A percentile compares a stretch with the other conserved stretches of the same genome.
These are phyloP conservation scores for Miamiensis avidus DNA, from an alignment of 169 alveolate genomes.

Conservation along the genomic window DNA sequence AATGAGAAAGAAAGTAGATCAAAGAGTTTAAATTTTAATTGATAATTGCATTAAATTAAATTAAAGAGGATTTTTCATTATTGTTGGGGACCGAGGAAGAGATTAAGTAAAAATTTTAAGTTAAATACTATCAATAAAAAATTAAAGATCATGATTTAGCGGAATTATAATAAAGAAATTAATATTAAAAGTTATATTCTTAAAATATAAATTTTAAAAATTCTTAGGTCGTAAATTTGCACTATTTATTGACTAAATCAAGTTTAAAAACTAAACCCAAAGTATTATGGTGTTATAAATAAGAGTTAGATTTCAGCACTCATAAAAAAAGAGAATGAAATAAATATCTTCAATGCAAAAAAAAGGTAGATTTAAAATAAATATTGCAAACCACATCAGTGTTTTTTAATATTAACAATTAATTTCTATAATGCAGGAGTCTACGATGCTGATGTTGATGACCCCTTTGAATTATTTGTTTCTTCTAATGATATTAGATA, in stretches of 20 bases:
- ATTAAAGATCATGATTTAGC: no score
- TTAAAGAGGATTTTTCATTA: conserved; percentile 93
- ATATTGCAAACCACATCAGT: no score
- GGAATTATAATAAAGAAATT: conserved; percentile 51
- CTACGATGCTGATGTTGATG: conserved; percentile 94
- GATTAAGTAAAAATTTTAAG: conserved; percentile 94
- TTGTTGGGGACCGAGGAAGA: conserved; percentile 97
- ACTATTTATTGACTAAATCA: conserved; percentile 63
- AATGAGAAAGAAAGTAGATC: conserved; percentile 97
- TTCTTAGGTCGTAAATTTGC: conserved; percentile 59
- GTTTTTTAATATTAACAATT: no score
- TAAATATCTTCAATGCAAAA: conserved; percentile 92
- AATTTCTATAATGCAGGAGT: no score
- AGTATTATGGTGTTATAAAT: conserved; percentile 99
- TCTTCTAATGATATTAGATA: conserved; percentile 95
- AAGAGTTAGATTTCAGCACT: conserved; percentile 96
- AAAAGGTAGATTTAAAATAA: no score
- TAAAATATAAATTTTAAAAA: background rate
- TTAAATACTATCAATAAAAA: conserved; percentile 82
- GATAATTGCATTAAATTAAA: conserved; percentile 91
- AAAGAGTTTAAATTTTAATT: conserved; percentile 90
- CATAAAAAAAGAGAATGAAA: conserved; percentile 95
- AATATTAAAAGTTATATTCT: background rate
- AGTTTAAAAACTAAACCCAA: conserved; percentile 85
- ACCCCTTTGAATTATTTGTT: conserved; percentile 96